phyloP scores from a whole-genome alignment of 1,284 basidiomycete genomes.

The Mycena citricolor region DNA sequence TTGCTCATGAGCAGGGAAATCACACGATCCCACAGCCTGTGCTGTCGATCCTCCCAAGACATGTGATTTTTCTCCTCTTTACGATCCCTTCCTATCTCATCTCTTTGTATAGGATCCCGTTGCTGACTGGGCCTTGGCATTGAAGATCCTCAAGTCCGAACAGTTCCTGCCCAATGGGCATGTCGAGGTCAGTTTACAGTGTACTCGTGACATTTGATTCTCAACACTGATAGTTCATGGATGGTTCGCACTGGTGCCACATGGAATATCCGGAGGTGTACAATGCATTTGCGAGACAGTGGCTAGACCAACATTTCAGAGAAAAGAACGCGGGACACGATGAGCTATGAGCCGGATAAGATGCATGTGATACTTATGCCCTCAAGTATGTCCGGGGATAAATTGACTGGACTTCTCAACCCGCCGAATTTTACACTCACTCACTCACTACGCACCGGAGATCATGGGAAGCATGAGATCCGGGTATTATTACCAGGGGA shows the following conservation, averaged over 20 bases:
- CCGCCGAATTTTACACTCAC: too few relatives aligned
- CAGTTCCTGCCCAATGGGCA: slow-evolving; percentile 44
- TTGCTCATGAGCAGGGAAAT: slow-evolving; percentile 55
- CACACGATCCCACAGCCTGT: slow-evolving; percentile 56
- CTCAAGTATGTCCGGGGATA: too few relatives aligned
- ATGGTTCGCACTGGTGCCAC: slow-evolving; percentile 50
- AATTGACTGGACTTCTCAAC: too few relatives aligned
- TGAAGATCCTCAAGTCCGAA: slow-evolving; percentile 42
- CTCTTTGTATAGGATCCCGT: slow-evolving; percentile 54
- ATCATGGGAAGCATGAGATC: too few relatives aligned
- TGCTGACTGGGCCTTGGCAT: slow-evolving; percentile 53
- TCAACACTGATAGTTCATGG: slow-evolving; percentile 9
- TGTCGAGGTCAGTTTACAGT: neutral
- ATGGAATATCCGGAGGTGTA: slow-evolving; percentile 44
- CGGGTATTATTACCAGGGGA: too few relatives aligned
- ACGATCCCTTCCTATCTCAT: neutral
- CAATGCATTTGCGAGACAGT: slow-evolving; percentile 42
- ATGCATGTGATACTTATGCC: too few relatives aligned
- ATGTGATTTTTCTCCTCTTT: slow-evolving; percentile 35
- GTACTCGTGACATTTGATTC: slow-evolving; percentile 1
- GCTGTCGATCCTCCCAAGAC: slow-evolving; percentile 53
- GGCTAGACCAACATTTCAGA: slow-evolving; percentile 33
- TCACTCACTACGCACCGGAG: too few relatives aligned
- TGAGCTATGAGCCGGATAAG: slow-evolving; percentile 20
- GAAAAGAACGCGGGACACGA: slow-evolving; percentile 8